phyloP scores from a whole-genome alignment of 345 rosid genomes.

The Bruguiera parviflora region DNA sequence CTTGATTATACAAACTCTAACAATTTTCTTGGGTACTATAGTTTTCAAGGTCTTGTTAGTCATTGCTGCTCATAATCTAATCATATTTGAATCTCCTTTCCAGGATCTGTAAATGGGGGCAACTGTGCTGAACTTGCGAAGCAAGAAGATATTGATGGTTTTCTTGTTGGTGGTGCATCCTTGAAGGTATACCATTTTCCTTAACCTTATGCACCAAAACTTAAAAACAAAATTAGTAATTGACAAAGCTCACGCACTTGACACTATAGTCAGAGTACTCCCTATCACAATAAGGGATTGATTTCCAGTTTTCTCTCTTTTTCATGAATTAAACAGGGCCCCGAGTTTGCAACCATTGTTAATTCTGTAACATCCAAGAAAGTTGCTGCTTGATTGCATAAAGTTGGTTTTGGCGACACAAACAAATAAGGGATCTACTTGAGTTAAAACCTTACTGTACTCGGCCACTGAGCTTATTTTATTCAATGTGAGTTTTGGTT shows the following conservation, averaged over 20 bases:
- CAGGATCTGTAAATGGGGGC: conserved; percentile 94
- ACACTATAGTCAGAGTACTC: not conserved
- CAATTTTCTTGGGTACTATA: no score
- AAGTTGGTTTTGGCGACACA: not conserved
- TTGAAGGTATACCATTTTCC: conserved; percentile 54
- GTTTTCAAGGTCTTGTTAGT: no score
- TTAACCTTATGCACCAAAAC: conserved; percentile 2
- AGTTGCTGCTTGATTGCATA: conserved; percentile 62
- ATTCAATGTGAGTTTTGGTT: conserved; percentile 12
- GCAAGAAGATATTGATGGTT: conserved; percentile 95
- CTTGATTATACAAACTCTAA: no score
- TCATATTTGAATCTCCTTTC: conserved; percentile 7
- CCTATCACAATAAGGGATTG: not conserved
- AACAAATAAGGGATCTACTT: conserved; percentile 12
- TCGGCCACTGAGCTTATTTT: conserved; percentile 3
- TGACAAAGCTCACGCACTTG: not conserved
- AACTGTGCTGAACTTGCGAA: conserved; percentile 89
- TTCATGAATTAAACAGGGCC: conserved; percentile 49
- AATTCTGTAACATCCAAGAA: conserved; percentile 84
- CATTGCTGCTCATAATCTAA: not conserved
- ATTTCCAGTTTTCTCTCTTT: no score
- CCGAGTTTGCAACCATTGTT: conserved; percentile 89
- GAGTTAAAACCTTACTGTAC: conserved; percentile 14
- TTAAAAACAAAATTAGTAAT: not conserved
- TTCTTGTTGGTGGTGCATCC: conserved; percentile 98